phyloP scores from a whole-genome alignment of 2,329 filamentous ascomycete species.

The Pseudocercospora vitis region DNA sequence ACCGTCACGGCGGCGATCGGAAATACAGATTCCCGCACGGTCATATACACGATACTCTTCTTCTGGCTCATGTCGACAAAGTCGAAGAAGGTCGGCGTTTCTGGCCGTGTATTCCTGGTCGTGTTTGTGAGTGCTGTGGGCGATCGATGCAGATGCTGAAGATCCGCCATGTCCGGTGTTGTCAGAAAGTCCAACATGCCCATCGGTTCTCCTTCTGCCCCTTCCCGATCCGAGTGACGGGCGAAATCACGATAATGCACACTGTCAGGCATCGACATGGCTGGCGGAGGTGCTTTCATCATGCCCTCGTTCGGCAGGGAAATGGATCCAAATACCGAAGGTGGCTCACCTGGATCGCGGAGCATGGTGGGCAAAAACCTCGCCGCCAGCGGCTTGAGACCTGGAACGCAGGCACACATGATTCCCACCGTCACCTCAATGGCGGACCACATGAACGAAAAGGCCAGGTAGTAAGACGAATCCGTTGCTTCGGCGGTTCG shows the following conservation, averaged over 20 bases:
- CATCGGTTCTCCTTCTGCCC: slow-evolving; percentile 32
- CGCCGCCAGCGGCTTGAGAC: slow-evolving; percentile 79
- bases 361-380: slow-evolving; percentile 59
- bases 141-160: slow-evolving; percentile 38
- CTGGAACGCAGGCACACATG: slow-evolving; percentile 88
- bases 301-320: slow-evolving; percentile 19
- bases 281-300: slow-evolving; percentile 13
- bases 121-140: slow-evolving; percentile 45
- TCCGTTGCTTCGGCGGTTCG: slow-evolving; percentile 49
- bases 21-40: slow-evolving; percentile 64
- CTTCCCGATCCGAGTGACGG: slow-evolving; percentile 11
- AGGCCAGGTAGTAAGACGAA: slow-evolving; percentile 70
- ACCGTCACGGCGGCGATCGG: slow-evolving; percentile 75
- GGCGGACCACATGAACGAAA: slow-evolving; percentile 84
- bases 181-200: slow-evolving; percentile 57
- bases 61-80: slow-evolving; percentile 70
- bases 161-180: slow-evolving; percentile 44
- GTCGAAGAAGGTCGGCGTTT: slow-evolving; percentile 63
- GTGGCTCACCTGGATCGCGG: slow-evolving; percentile 47
- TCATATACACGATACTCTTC: slow-evolving; percentile 69
- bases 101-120: slow-evolving; percentile 38
- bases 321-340: slow-evolving; percentile 34
- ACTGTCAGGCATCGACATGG: slow-evolving; percentile 21
- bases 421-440: slow-evolving; percentile 91
- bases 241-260: slow-evolving; percentile 32